Evolutionary conservation across 2,329 filamentous ascomycete species (phyloP).

Genomic region (Xylaria sp.): DNA sequence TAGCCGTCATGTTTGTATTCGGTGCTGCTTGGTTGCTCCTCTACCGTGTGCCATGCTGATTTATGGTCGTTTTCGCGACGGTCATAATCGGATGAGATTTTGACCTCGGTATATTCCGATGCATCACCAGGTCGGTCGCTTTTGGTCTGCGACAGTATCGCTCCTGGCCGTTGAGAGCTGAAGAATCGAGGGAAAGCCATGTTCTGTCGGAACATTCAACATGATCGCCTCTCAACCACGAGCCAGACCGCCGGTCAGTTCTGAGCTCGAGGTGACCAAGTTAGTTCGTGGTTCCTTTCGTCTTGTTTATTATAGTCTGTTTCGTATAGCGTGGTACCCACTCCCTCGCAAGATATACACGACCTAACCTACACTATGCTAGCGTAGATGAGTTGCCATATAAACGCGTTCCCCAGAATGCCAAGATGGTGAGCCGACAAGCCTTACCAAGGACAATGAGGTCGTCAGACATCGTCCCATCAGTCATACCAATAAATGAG

Average conservation of each 20-base stretch:
- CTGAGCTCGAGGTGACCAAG: background rate
- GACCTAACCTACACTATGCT: no score
- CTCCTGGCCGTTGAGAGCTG: background rate
- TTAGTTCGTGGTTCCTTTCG: constrained; percentile 3
- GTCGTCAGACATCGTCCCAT: no score
- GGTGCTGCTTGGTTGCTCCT: constrained; percentile 3
- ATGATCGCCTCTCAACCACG: background rate
- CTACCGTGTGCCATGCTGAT: background rate
- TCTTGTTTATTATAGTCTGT: constrained; percentile 16
- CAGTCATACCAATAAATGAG: no score
- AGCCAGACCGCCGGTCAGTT: background rate
- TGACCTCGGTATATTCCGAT: background rate
- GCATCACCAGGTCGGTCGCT: constrained; percentile 2
- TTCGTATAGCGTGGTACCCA: constrained; percentile 1
- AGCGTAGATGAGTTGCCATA: no score
- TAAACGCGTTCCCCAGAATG: no score
- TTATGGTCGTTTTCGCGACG: background rate
- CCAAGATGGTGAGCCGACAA: background rate
- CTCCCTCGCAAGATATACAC: background rate
- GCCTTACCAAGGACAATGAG: no score
- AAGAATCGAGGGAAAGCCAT: constrained; percentile 7
- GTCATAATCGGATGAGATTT: background rate
- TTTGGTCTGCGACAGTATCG: background rate
- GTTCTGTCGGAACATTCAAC: constrained; percentile 2
- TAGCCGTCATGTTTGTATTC: constrained; percentile 2